phyloP scores from a whole-genome alignment of 164 flowering plant species.

The Vitis vinifera region DNA sequence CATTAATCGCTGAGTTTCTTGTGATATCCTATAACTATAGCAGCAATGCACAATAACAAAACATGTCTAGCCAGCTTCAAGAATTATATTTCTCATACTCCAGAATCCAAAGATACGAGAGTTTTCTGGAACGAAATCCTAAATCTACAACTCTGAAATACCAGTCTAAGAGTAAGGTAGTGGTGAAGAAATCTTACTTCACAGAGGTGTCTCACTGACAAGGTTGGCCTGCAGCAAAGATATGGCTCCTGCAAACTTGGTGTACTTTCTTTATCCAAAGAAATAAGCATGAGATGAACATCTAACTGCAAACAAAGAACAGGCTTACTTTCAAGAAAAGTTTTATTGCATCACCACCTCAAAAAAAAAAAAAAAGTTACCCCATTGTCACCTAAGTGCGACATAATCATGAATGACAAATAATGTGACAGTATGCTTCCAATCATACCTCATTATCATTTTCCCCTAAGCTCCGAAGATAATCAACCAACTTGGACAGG shows the following conservation, averaged over 20 bases:
- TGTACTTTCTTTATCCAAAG: constrained; percentile 27
- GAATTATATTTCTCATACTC: background rate
- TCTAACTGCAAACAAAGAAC: constrained; percentile 26
- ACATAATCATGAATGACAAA: background rate
- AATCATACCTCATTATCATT: constrained; percentile 36
- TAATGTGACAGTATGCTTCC: background rate
- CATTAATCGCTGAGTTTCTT: background rate
- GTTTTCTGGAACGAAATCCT: background rate
- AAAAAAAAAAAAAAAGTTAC: background rate
- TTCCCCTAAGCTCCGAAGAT: constrained; percentile 54
- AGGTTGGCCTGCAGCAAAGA: constrained; percentile 36
- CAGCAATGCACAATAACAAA: background rate
- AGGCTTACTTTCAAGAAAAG: background rate
- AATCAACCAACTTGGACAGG: constrained; percentile 54
- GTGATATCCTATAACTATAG: background rate
- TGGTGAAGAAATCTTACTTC: constrained; percentile 31
- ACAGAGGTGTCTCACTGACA: constrained; percentile 35
- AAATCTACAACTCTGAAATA: background rate
- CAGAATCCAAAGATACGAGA: background rate
- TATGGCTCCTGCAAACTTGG: constrained; percentile 36
- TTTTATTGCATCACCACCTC: background rate
- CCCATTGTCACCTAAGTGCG: no score
- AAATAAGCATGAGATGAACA: constrained; percentile 37
- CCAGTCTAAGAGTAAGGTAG: background rate
- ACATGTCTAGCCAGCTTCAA: background rate